Evolutionary conservation across 2,329 filamentous ascomycete species (phyloP).

Genomic region (Neofusicoccum sp.): DNA sequence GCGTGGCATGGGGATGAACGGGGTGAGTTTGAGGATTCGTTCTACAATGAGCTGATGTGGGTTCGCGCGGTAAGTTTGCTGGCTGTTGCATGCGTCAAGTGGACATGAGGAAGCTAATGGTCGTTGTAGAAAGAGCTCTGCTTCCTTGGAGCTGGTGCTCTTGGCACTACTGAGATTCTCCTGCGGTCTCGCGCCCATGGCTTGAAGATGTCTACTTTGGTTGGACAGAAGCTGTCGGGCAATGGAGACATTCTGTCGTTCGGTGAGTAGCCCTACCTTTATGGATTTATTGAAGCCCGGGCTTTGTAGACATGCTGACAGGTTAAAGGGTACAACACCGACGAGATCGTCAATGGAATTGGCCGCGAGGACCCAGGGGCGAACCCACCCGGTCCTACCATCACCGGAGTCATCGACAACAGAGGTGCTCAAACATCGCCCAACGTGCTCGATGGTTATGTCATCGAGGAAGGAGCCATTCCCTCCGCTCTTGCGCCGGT

Average conservation of each 20-base stretch:
- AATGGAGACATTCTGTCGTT: constrained; percentile 70
- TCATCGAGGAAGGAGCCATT: constrained; percentile 66
- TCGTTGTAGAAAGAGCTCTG: constrained; percentile 56
- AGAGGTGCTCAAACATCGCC: constrained; percentile 47
- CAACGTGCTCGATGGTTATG: constrained; percentile 61
- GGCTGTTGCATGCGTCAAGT: neutral
- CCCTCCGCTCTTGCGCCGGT: constrained; percentile 60
- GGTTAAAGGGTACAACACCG: constrained; percentile 56
- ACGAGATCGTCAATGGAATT: constrained; percentile 59
- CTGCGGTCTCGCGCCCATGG: constrained; percentile 48
- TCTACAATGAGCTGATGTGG: constrained; percentile 66
- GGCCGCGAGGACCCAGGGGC: constrained; percentile 54
- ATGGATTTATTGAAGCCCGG: too few species aligned
- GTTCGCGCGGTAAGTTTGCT: constrained; percentile 55
- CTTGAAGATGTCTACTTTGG: constrained; percentile 57
- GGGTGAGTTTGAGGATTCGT: constrained; percentile 56
- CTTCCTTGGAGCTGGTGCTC: constrained; percentile 66
- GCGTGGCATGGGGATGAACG: constrained; percentile 64
- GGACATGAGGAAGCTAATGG: neutral
- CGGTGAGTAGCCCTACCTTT: constrained; percentile 30
- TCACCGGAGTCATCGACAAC: constrained; percentile 65
- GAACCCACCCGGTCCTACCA: constrained; percentile 63
- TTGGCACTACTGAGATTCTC: constrained; percentile 65
- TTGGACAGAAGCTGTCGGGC: constrained; percentile 56
- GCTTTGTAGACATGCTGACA: neutral